phyloP scores from a whole-genome alignment of 1,284 basidiomycete genomes.

The Ustilago hordei region DNA sequence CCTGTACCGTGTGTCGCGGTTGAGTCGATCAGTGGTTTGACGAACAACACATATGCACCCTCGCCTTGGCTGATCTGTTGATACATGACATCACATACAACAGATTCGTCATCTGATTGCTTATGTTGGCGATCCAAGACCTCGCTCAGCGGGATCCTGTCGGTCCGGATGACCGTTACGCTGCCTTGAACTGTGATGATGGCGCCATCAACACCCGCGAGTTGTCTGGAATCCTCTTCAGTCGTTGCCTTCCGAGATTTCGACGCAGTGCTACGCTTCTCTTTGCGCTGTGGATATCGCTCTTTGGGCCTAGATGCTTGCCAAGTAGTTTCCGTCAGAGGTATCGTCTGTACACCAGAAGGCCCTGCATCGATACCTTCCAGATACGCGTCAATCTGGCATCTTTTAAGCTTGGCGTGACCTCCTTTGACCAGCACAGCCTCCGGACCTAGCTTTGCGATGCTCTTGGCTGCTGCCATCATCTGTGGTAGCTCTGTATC shows the following conservation, averaged over 20 bases:
- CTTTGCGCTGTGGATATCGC: constrained; percentile 28
- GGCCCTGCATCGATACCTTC: constrained; percentile 4
- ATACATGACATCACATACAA: constrained; percentile 82
- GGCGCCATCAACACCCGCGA: constrained; percentile 39
- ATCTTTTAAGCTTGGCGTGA: constrained; percentile 73
- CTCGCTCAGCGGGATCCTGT: constrained; percentile 34
- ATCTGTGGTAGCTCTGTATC: constrained; percentile 34
- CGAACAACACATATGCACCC: constrained; percentile 51
- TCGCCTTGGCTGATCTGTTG: constrained; percentile 69
- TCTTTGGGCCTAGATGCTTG: background rate
- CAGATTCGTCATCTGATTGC: background rate
- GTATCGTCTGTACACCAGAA: background rate
- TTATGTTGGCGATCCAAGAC: constrained; percentile 14
- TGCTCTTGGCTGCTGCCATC: constrained; percentile 73
- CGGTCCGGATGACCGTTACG: constrained; percentile 41
- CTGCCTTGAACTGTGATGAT: constrained; percentile 26
- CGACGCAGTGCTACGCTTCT: background rate
- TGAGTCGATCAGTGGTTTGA: constrained; percentile 52
- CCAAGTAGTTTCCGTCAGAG: background rate
- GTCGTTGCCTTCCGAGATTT: background rate
- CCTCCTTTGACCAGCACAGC: constrained; percentile 90
- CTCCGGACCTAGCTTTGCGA: constrained; percentile 74
- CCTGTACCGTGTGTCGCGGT: constrained; percentile 84
- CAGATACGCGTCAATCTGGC: constrained; percentile 25
- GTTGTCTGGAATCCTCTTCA: constrained; percentile 22